Percentiles rank a stretch among this genome's conserved stretches.
These are phyloP conservation scores for Nyctanthes arbortristis DNA, from an alignment of 257 asterid species.

Conservation along the genomic window DNA sequence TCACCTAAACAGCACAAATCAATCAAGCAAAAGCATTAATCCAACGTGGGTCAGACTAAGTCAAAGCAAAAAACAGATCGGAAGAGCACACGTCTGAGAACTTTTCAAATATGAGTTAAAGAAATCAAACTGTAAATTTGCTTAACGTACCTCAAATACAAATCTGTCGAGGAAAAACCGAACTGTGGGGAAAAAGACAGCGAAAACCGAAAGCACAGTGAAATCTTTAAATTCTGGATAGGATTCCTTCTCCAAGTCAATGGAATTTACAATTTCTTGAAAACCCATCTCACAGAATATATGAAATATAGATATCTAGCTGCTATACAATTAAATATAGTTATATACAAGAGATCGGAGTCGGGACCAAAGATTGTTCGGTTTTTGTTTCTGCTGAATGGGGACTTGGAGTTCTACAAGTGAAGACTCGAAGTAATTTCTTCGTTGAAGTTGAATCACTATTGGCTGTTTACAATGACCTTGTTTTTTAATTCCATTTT, in stretches of 20 bases:
- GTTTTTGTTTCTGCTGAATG: too few relatives aligned
- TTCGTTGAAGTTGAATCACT: too few relatives aligned
- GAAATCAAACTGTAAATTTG: background rate
- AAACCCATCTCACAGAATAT: constrained; percentile 45
- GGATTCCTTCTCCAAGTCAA: constrained; percentile 86
- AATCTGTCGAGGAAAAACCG: constrained; percentile 90
- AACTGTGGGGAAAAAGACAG: constrained; percentile 68
- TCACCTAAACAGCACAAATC: background rate
- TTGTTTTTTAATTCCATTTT: too few relatives aligned
- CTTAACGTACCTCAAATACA: constrained; percentile 65
- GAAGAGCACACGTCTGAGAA: too few relatives aligned
- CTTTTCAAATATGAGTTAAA: too few relatives aligned
- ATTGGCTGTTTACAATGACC: too few relatives aligned
- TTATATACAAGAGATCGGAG: background rate
- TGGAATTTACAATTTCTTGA: constrained; percentile 37
- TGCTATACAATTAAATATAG: too few relatives aligned
- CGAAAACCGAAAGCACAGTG: constrained; percentile 66
- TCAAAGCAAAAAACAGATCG: background rate
- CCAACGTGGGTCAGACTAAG: background rate
- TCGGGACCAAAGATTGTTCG: background rate
- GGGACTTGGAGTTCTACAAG: too few relatives aligned
- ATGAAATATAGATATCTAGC: background rate
- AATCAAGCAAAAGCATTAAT: background rate
- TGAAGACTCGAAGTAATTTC: too few relatives aligned
- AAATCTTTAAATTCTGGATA: constrained; percentile 74